Percentiles rank a stretch among this genome's conserved stretches.
These are phyloP conservation scores for Aspergillus sp. DNA, from an alignment of 2,329 filamentous ascomycete species.

Conservation along the genomic window DNA sequence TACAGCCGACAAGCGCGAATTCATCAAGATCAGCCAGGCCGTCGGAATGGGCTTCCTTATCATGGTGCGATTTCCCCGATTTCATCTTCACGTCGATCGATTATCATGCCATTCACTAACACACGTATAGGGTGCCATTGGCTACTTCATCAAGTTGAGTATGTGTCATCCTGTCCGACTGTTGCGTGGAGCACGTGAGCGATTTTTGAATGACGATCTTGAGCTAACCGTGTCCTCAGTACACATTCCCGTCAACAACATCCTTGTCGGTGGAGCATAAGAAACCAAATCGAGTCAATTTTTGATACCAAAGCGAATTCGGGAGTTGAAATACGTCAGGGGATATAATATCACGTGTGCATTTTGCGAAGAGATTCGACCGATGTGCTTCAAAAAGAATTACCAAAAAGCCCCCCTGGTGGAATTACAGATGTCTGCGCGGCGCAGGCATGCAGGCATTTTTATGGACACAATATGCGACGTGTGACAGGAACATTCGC, in stretches of 20 bases:
- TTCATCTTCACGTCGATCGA: not conserved
- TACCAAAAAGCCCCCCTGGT: no score
- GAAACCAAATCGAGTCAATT: not conserved
- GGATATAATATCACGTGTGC: not conserved
- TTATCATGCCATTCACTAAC: conserved; percentile 6
- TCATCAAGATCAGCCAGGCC: conserved; percentile 58
- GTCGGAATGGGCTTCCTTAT: conserved; percentile 57
- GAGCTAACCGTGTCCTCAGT: conserved; percentile 27
- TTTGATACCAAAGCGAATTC: conserved; percentile 1
- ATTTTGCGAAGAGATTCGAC: no score
- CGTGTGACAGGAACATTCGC: no score
- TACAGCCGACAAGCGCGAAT: conserved; percentile 55
- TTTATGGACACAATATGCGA: no score
- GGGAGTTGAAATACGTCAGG: not conserved
- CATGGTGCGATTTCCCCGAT: conserved; percentile 35
- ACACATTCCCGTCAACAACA: conserved; percentile 49
- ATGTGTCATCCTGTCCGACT: conserved; percentile 17
- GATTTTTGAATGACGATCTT: not conserved
- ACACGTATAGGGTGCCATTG: conserved; percentile 44
- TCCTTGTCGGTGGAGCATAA: conserved; percentile 45
- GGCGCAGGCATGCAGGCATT: no score
- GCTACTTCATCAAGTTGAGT: conserved; percentile 59
- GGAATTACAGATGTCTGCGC: no score
- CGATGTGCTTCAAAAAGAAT: no score
- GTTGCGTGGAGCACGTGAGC: not conserved